Percentiles rank a stretch among this genome's conserved stretches.
These are phyloP conservation scores for Leccinum pachyderme DNA, from an alignment of 1,284 basidiomycete genomes.

Conservation along the genomic window DNA sequence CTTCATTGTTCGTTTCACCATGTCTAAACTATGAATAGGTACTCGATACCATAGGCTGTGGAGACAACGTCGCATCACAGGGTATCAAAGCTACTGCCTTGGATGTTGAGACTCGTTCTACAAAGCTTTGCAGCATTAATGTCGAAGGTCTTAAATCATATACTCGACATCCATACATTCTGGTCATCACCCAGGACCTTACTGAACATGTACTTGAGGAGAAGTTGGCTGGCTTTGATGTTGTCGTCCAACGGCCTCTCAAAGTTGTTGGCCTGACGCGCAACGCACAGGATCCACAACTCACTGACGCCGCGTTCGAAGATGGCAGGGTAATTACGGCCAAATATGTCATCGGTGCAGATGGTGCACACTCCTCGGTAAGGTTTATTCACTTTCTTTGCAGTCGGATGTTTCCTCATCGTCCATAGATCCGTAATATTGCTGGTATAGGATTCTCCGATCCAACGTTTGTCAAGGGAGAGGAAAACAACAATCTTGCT, in stretches of 20 bases:
- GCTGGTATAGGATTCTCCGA: slow-evolving; percentile 19
- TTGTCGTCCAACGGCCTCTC: slow-evolving; percentile 25
- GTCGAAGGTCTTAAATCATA: slow-evolving; percentile 27
- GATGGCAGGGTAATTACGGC: slow-evolving; percentile 45
- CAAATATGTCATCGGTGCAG: slow-evolving; percentile 34
- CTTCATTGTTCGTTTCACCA: not conserved
- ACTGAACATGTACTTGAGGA: slow-evolving; percentile 45
- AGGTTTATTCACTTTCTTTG: slow-evolving; percentile 26
- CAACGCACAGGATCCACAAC: slow-evolving; percentile 17
- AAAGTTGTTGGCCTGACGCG: slow-evolving; percentile 32
- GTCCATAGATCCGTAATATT: slow-evolving; percentile 19
- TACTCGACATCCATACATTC: slow-evolving; percentile 32
- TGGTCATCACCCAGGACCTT: slow-evolving; percentile 46
- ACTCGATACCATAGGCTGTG: not conserved
- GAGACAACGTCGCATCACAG: slow-evolving; percentile 30
- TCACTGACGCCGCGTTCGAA: slow-evolving; percentile 48
- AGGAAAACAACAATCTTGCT: slow-evolving; percentile 9
- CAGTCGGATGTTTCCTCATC: not conserved
- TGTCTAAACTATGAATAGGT: not conserved
- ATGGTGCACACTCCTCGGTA: slow-evolving; percentile 42
- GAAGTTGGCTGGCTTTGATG: slow-evolving; percentile 32
- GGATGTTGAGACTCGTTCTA: not conserved
- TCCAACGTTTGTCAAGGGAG: slow-evolving; percentile 4
- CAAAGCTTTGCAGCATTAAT: not conserved
- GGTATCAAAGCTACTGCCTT: slow-evolving; percentile 35